Percentiles rank a stretch among this genome's conserved stretches.
Conservation (phyloP, 2,329 filamentous ascomycete genomes). For the Thermothelomyces thermophilus region DNA sequence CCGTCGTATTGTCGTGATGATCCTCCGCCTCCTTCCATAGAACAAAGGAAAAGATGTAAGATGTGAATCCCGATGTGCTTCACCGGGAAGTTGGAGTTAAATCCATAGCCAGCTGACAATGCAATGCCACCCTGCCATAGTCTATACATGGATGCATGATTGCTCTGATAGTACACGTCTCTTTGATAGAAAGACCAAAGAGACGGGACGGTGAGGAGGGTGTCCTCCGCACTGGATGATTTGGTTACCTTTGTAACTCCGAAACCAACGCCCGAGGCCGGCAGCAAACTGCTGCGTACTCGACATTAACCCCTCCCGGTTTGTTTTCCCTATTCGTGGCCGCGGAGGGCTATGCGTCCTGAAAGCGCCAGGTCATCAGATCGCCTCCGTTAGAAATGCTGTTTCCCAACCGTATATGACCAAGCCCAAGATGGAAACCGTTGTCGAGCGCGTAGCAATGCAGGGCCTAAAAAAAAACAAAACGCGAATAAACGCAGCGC, state of each 20-base stretch:
- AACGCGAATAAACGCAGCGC: constrained; percentile 13
- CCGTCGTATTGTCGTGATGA: constrained; percentile 18
- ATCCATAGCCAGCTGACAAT: constrained; percentile 14
- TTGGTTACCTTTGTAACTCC: constrained; percentile 1
- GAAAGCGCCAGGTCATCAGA: background rate
- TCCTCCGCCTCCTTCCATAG: constrained; percentile 1
- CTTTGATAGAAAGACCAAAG: background rate
- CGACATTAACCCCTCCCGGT: background rate
- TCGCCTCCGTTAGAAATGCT: constrained; percentile 4
- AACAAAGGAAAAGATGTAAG: constrained; percentile 1
- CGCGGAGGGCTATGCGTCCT: background rate
- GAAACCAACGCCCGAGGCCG: constrained; percentile 2
- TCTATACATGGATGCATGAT: constrained; percentile 18
- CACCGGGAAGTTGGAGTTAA: constrained; percentile 2
- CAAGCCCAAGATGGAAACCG: background rate
- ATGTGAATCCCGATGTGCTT: constrained; percentile 1
- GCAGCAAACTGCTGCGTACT: background rate
- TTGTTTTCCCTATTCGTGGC: constrained; percentile 1
- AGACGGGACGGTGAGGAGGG: background rate
- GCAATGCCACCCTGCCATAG: constrained; percentile 17
- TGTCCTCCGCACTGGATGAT: background rate
- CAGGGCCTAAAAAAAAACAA: background rate
- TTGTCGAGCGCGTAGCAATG: constrained; percentile 4
- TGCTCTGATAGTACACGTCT: constrained; percentile 14
- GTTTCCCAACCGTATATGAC: background rate